phyloP scores from a whole-genome alignment of 73 alveolate species.

The Paramecium sonneborni region DNA sequence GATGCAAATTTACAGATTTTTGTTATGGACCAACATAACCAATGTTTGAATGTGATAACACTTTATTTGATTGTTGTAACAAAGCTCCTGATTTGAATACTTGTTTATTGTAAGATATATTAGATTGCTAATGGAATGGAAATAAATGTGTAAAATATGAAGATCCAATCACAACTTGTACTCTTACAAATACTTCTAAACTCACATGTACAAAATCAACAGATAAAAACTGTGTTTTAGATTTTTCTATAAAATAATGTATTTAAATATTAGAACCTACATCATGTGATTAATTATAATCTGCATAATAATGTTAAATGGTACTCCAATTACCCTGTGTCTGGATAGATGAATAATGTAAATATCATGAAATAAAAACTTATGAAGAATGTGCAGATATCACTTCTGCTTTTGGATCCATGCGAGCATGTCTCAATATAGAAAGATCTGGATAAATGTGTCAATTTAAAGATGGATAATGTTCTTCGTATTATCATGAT shows the following conservation, averaged over 20 bases:
- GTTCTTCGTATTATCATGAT: neutral
- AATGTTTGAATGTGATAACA: neutral
- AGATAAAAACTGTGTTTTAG: neutral
- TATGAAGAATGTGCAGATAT: neutral
- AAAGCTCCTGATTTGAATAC: neutral
- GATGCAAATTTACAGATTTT: neutral
- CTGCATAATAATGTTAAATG: neutral
- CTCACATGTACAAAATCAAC: neutral
- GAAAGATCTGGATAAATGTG: conserved; percentile 5
- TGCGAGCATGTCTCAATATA: conserved; percentile 7
- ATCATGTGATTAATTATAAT: neutral
- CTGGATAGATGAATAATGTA: neutral
- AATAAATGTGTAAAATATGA: neutral
- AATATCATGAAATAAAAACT: neutral
- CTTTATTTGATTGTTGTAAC: conserved; percentile 8
- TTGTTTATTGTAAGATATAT: neutral
- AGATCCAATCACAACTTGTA: neutral
- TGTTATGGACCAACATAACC: neutral
- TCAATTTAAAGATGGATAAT: neutral
- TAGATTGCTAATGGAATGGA: neutral
- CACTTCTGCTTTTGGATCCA: neutral
- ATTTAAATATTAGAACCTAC: neutral
- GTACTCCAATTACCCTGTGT: neutral
- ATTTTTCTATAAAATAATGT: neutral
- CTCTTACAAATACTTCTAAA: neutral